Conservation (phyloP, 2,329 filamentous ascomycete genomes). For the Camptophora hylomeconis region DNA sequence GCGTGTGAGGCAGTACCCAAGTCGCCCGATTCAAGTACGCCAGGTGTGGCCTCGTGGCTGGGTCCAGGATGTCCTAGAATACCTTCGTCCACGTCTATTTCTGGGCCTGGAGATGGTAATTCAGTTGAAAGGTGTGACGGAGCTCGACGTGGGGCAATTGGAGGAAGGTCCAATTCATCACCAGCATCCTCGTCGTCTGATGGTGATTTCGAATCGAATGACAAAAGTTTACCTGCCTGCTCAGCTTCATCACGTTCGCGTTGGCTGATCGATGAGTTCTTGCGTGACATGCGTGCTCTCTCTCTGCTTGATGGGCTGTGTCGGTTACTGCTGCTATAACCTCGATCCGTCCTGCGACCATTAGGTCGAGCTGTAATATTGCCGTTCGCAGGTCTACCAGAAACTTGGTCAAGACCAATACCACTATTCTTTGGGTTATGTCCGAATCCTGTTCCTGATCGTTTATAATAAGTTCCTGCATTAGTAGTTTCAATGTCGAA, state of each 20-base stretch:
- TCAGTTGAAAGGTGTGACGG: conserved; percentile 23
- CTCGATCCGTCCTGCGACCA: conserved; percentile 16
- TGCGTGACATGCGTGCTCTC: conserved; percentile 22
- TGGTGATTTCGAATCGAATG: conserved; percentile 25
- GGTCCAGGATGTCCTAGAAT: conserved; percentile 3
- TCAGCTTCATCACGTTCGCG: conserved; percentile 33
- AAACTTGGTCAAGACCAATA: conserved; percentile 39
- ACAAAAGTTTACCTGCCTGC: conserved; percentile 38
- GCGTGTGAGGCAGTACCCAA: conserved; percentile 19
- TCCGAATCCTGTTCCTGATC: conserved; percentile 59
- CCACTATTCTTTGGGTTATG: conserved; percentile 57
- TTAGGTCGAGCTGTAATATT: conserved; percentile 8
- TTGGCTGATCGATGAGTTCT: conserved; percentile 36
- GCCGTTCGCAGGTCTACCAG: conserved; percentile 22
- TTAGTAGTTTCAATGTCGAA: conserved; percentile 83
- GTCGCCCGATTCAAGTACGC: too few relatives aligned
- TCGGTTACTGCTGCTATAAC: conserved; percentile 47
- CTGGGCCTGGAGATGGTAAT: conserved; percentile 11
- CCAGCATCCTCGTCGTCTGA: conserved; percentile 36
- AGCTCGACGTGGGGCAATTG: conserved; percentile 32
- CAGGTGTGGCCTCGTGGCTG: conserved; percentile 4
- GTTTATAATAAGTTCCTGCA: conserved; percentile 65
- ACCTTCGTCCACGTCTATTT: conserved; percentile 10
- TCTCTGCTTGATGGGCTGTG: conserved; percentile 32
- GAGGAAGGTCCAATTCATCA: conserved; percentile 47